Base-by-base conservation (phyloP, 1,284 basidiomycete genomes). In the Sporisorium iseilematis-ciliati region DNA sequence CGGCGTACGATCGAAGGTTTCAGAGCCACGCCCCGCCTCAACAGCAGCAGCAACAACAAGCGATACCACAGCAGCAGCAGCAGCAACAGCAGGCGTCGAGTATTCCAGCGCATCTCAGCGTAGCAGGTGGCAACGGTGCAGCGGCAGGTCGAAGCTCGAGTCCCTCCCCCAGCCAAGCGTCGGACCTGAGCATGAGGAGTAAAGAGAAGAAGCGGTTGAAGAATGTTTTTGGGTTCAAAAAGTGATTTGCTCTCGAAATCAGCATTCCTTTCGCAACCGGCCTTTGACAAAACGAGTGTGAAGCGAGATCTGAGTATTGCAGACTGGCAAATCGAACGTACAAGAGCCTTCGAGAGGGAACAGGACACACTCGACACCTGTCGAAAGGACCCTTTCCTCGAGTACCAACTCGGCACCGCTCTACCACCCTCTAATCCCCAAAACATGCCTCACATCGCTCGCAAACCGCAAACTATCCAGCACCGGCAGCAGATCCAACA, bases 401-500 rank as follows among this genome's bases (percentile, higher is more conserved):
- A 7, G 40, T 42, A 14, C 40, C 16, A 45, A n/a, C n/a, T 21
- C 14, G 4, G 11, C 42, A 12, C 43, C 43, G 4, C 31, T 21
- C 16, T 45, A 65, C 63, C 64, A 86, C 3, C 84, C 85, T 35
- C 86, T 81, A 67, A 98, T 90, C 58, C 96, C 95, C 53, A 99
- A 88, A 31, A 99, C 92, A 77, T 93, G 90, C 75, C 96, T 90
- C 23, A 99, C 96, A 85, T 99, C 96, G 66, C 90, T 92, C 5
- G 95, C 97, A 86, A 99, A 99, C 33, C 96, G 90, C 66, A 99
- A 87, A 56, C 93, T 95, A 86, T 99, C 96, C 62, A 99, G 90
- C 51, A 99, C 91, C 21, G 96, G 96, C 21, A 99, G 88, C 61
- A 97, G 89, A 86, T 99, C 95, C 55, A 99, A 90, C 51, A 99